A percentile compares a stretch with the other conserved stretches of the same genome.
These are phyloP conservation scores for Spathaspora passalidarum DNA, from an alignment of 805 yeast species.

Conservation along the genomic window DNA sequence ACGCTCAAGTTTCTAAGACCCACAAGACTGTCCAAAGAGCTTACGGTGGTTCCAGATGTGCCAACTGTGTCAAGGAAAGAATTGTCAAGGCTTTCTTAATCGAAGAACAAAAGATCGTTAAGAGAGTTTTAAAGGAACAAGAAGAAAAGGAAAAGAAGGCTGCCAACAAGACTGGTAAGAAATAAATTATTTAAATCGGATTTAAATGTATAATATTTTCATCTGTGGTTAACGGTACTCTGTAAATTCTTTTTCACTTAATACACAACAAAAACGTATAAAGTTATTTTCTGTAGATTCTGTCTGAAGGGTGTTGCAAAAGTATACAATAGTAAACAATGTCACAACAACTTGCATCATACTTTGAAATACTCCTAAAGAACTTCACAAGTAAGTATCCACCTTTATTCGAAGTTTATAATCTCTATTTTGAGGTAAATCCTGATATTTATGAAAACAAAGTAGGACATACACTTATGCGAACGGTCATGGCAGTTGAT, in stretches of 20 bases:
- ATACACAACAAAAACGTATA: slow-evolving; percentile 1
- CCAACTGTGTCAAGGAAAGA: slow-evolving; percentile 99
- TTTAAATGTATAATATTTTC: slow-evolving; percentile 7
- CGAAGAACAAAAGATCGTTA: slow-evolving; percentile 99
- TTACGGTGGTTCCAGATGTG: slow-evolving; percentile 99
- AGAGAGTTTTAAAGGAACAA: slow-evolving; percentile 97
- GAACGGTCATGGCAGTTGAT: slow-evolving; percentile 2
- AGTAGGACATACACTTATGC: slow-evolving; percentile 3
- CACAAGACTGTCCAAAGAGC: slow-evolving; percentile 99
- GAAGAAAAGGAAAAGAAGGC: slow-evolving; percentile 77
- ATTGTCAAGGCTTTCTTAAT: slow-evolving; percentile 98
- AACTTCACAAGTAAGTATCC: slow-evolving; percentile 3
- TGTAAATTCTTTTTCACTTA: slow-evolving; percentile 5
- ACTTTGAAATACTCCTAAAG: slow-evolving; percentile 1
- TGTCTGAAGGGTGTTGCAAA: slow-evolving; percentile 4
- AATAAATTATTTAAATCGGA: slow-evolving; percentile 17
- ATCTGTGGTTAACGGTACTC: slow-evolving; percentile 6
- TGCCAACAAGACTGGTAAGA: slow-evolving; percentile 30
- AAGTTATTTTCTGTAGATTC: slow-evolving; percentile 2
- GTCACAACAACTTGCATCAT: neutral
- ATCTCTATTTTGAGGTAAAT: slow-evolving; percentile 1
- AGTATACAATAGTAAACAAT: neutral
- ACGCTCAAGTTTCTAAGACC: slow-evolving; percentile 92
- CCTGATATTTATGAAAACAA: neutral
- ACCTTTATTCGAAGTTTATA: slow-evolving; percentile 1